Evolutionary conservation across 805 yeast species (phyloP).

Genomic region (Pichia gijzeniarum): DNA sequence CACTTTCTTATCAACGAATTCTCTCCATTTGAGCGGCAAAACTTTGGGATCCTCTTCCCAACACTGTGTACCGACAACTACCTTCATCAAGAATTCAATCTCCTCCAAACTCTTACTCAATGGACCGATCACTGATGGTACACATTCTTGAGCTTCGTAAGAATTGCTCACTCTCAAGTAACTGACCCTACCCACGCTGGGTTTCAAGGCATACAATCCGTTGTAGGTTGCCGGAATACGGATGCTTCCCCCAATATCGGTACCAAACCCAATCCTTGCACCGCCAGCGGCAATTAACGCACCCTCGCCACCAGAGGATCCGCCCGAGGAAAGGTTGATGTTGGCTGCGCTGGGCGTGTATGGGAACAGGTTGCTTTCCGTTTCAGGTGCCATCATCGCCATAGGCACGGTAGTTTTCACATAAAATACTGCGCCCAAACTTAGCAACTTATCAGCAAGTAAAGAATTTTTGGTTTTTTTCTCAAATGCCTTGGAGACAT

Average conservation of each 20-base stretch:
- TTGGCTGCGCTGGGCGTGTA: slow-evolving; percentile 46
- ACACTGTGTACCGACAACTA: slow-evolving; percentile 30
- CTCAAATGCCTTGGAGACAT: slow-evolving; percentile 25
- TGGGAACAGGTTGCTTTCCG: slow-evolving; percentile 44
- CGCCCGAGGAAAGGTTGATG: slow-evolving; percentile 50
- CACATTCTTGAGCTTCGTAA: slow-evolving; percentile 45
- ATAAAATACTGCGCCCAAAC: slow-evolving; percentile 47
- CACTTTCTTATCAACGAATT: slow-evolving; percentile 23
- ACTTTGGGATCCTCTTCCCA: slow-evolving; percentile 45
- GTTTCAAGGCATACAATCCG: slow-evolving; percentile 50
- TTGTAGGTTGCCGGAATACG: slow-evolving; percentile 55
- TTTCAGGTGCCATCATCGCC: slow-evolving; percentile 55
- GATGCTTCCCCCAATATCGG: slow-evolving; percentile 52
- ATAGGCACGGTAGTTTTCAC: slow-evolving; percentile 54
- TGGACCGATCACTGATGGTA: slow-evolving; percentile 54
- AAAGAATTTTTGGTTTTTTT: slow-evolving; percentile 32
- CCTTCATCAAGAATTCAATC: slow-evolving; percentile 42
- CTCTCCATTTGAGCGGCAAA: slow-evolving; percentile 41
- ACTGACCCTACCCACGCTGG: slow-evolving; percentile 33
- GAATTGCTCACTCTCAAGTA: slow-evolving; percentile 35
- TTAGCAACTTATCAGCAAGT: slow-evolving; percentile 33
- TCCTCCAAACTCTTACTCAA: slow-evolving; percentile 44
- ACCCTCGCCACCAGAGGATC: slow-evolving; percentile 64
- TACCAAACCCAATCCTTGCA: slow-evolving; percentile 53
- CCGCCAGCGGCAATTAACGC: slow-evolving; percentile 51